phyloP scores from a whole-genome alignment of 257 asterid species.

The Ajuga chamaepitys region DNA sequence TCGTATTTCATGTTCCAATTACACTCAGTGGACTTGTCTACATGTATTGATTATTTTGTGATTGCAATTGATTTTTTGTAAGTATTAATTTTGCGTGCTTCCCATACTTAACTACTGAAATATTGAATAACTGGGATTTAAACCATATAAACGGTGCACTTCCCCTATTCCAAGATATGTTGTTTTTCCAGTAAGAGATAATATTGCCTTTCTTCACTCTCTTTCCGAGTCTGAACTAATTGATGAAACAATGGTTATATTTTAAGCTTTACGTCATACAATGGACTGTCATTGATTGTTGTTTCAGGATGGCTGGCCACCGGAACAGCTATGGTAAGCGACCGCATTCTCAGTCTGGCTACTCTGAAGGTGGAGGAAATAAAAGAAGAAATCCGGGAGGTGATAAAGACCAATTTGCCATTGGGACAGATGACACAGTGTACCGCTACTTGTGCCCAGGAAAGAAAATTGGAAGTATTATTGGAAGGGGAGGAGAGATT shows the following conservation, averaged over 20 bases:
- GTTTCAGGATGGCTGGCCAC: constrained; percentile 77
- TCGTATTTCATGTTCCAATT: not conserved
- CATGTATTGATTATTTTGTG: not conserved
- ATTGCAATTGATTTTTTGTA: not conserved
- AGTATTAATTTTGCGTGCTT: not conserved
- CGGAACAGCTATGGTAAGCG: constrained; percentile 77
- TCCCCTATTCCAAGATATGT: not conserved
- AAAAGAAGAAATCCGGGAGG: constrained; percentile 72
- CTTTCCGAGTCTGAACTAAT: not conserved
- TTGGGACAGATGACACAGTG: constrained; percentile 73
- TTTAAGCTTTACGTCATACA: not conserved
- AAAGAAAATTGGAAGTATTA: constrained; percentile 85
- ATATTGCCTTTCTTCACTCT: not conserved
- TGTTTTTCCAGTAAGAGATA: not conserved
- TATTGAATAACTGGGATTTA: not conserved
- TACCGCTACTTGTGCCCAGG: constrained; percentile 80
- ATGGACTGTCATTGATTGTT: not conserved
- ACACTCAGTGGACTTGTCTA: not conserved
- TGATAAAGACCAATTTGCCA: constrained; percentile 56
- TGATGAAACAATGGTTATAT: not conserved
- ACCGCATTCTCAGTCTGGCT: constrained; percentile 54
- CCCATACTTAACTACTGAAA: not conserved
- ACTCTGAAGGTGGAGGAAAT: constrained; percentile 49
- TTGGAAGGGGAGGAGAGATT: constrained; percentile 95
- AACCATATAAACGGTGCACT: not conserved